A percentile compares a stretch with the other conserved stretches of the same genome.
Conservation (phyloP, 2,329 filamentous ascomycete genomes). For the Clonostachys solani region DNA sequence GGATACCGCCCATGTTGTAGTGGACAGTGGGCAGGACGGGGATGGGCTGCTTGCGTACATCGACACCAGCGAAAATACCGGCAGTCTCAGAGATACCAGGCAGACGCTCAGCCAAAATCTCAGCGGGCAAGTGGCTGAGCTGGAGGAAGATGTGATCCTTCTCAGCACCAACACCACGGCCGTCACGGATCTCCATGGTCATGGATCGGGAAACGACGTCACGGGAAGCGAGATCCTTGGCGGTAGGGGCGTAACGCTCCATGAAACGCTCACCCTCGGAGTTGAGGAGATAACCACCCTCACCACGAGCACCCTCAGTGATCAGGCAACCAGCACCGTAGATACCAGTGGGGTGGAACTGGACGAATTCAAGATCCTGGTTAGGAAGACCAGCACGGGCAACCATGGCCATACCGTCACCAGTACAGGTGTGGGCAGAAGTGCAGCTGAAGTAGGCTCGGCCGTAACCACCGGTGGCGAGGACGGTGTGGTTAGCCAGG, state of each 20-base stretch:
- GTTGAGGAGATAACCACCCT: constrained; percentile 97
- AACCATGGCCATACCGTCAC: constrained; percentile 99
- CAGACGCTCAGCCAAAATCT: constrained; percentile 92
- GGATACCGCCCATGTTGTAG: constrained; percentile 99
- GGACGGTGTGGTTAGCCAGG: constrained; percentile 91
- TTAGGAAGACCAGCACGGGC: constrained; percentile 95
- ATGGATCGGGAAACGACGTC: constrained; percentile 97
- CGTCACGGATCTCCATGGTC: constrained; percentile 97
- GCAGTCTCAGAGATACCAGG: constrained; percentile 98
- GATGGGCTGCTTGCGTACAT: constrained; percentile 95
- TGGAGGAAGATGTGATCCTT: constrained; percentile 99
- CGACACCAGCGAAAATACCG: constrained; percentile 94
- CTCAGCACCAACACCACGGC: constrained; percentile 91
- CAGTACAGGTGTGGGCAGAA: constrained; percentile 96
- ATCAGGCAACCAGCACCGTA: constrained; percentile 98
- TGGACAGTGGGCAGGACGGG: constrained; percentile 95
- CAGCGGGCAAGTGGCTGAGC: constrained; percentile 88
- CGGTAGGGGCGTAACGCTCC: constrained; percentile 96
- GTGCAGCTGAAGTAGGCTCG: constrained; percentile 98
- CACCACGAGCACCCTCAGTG: constrained; percentile 94
- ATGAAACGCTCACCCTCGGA: constrained; percentile 98
- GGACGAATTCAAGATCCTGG: constrained; percentile 99
- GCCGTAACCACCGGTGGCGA: constrained; percentile 96
- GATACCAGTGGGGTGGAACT: constrained; percentile 99
- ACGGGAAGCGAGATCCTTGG: constrained; percentile 94